Conservation (phyloP, 176 grass and related monocot genomes). For the Carex pumila region DNA sequence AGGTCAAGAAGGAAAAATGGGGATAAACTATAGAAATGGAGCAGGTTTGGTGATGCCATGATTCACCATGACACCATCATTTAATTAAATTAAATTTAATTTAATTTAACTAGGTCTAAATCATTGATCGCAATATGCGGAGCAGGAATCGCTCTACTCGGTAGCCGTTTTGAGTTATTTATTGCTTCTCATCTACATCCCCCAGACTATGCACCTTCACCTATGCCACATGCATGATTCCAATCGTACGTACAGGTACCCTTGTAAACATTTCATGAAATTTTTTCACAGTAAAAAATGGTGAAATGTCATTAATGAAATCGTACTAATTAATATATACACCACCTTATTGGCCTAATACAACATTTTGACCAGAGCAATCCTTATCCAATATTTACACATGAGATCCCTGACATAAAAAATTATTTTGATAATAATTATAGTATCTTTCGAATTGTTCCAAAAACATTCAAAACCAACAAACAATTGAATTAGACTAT, state of each 20-base stretch:
- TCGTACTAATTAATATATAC: neutral
- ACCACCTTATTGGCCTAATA: neutral
- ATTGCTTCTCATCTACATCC: constrained; percentile 6
- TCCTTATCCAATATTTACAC: neutral
- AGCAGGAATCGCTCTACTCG: neutral
- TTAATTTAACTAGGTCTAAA: neutral
- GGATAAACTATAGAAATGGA: constrained; percentile 15
- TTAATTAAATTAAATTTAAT: neutral
- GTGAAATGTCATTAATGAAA: neutral
- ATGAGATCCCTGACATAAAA: neutral
- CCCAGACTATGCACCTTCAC: neutral
- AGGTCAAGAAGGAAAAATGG: constrained; percentile 1
- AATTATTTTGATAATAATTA: neutral
- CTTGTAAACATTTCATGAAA: neutral
- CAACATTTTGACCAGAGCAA: neutral
- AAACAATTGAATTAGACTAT: neutral
- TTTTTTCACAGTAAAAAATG: neutral
- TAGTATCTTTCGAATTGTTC: neutral
- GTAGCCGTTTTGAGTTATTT: neutral
- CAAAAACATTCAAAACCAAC: neutral
- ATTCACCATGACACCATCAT: neutral
- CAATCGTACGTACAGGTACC: neutral
- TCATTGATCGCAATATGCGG: constrained; percentile 13
- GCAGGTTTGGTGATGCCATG: constrained; percentile 27
- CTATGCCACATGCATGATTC: constrained; percentile 14